Evolutionary conservation across 805 yeast genomes (phyloP), one percentile per base, ranked within the genome.

Genomic region (Candida koratica): DNA sequence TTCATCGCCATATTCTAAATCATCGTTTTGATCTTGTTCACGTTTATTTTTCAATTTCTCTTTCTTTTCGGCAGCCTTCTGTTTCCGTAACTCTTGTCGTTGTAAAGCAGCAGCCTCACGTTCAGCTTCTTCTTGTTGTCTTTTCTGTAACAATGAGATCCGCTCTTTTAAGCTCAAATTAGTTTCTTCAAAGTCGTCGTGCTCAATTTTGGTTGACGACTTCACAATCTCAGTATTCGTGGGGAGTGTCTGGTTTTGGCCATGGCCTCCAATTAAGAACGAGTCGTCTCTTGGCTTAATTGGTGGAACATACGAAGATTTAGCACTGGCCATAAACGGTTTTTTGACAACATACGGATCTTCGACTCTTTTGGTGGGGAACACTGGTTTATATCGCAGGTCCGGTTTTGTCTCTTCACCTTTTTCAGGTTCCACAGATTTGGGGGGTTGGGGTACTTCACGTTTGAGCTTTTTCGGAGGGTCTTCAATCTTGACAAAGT

Each of bases 161-260:
- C 97, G 73, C 48, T 93, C 97, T 53, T 83, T 83, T 49, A 90
- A 66, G 39, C 94, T 81, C 65, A 88, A 60, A 47, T 84, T 79
- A 6, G 96, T 75, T 20, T 71, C 81, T 18, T 68, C 75, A 39
- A 74, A 76, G 38, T 51, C 46, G 4, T 51, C 60, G 6, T 52
- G 52, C 22, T 53, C 58, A 6, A 55, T 52, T 0, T 32, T 48
- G 40, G 49, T 43, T 39, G 48, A 20, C 15, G 38, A 51, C 37
- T 43, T 56, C 38, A 44, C 64, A 15, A 56, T 45, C 23, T 51
- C 58, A 13, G 51, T 51, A 6, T 42, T 44, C 6, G 44, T 48
- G 22, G 48, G 44, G 8, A 49, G 43, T 5, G 37, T 45, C 19
- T 57, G 56, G 29, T 55, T 56, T 41, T 48, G 50, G 16, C 56